Percentiles rank a stretch among this genome's conserved stretches.
Evolutionary conservation across 768 basidiomycete genomes (phyloP).

Genomic region (Leccinellum albellum): DNA sequence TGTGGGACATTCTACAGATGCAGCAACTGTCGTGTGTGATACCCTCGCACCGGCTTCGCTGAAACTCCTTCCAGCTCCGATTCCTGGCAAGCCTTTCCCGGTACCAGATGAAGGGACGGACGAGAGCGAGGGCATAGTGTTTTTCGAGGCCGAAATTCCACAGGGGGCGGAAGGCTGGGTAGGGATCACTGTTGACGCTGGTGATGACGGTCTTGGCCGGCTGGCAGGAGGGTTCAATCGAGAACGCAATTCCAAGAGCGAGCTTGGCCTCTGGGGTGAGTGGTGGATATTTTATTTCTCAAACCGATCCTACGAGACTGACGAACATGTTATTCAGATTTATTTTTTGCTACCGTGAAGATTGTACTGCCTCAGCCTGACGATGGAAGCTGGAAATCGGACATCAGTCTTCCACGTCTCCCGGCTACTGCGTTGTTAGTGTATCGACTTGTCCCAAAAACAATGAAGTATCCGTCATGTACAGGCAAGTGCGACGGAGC

Average conservation of each 20-base stretch:
- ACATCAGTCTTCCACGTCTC: conserved; percentile 51
- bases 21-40: conserved; percentile 32
- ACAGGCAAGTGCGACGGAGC: conserved; percentile 18
- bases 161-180: conserved; percentile 38
- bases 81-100: conserved; percentile 54
- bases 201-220: conserved; percentile 57
- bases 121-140: conserved; percentile 69
- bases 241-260: conserved; percentile 29
- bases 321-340: conserved; percentile 30
- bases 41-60: conserved; percentile 44
- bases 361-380: conserved; percentile 31
- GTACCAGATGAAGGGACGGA: conserved; percentile 64
- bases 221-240: conserved; percentile 52
- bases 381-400: conserved; percentile 35
- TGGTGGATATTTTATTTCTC: conserved; percentile 11
- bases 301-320: conserved; percentile 2
- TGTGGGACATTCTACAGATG: conserved; percentile 16
- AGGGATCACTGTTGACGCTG: conserved; percentile 48
- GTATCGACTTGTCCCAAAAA: conserved; percentile 49
- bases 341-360: conserved; percentile 35
- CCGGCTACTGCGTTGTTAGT: conserved; percentile 61
- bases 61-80: conserved; percentile 62
- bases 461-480: conserved; percentile 23
- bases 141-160: conserved; percentile 52
- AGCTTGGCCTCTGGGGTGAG: conserved; percentile 42